Evolutionary conservation across 306 rosid genomes (phyloP).

Genomic region (Castanospermum australe): DNA sequence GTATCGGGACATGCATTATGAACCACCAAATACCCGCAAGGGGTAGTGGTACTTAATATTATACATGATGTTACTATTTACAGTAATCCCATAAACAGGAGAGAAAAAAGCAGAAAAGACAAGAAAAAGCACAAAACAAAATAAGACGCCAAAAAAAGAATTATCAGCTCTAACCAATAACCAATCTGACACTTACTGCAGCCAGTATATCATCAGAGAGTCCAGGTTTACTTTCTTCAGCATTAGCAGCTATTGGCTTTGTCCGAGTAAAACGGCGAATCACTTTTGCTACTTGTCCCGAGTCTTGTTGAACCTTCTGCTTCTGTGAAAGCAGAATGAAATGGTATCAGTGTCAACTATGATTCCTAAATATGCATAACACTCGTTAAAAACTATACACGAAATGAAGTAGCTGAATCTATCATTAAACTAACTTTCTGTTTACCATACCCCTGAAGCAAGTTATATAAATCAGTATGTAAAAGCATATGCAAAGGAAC

Average conservation of each 20-base stretch:
- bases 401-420: background rate
- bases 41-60: background rate
- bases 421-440: background rate
- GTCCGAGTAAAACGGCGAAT: slow-evolving; percentile 72
- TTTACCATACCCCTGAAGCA: background rate
- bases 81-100: too few relatives aligned
- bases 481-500: slow-evolving; percentile 1
- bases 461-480: background rate
- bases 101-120: too few relatives aligned
- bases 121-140: background rate
- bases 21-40: slow-evolving; percentile 75
- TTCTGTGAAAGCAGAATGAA: slow-evolving; percentile 54
- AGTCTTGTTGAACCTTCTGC: slow-evolving; percentile 56
- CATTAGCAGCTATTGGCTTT: slow-evolving; percentile 48
- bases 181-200: slow-evolving; percentile 53
- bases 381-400: background rate
- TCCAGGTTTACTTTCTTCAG: slow-evolving; percentile 37
- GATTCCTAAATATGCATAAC: slow-evolving; percentile 4
- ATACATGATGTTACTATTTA: background rate
- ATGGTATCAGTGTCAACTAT: slow-evolving; percentile 6
- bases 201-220: slow-evolving; percentile 61
- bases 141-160: background rate
- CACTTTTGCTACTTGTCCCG: slow-evolving; percentile 44
- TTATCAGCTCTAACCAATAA: background rate
- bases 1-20: slow-evolving; percentile 25